These are phyloP conservation scores for Debaryomycetaceae sp. DNA, from an alignment of 1,139 yeast genomes.

Conservation along the genomic window DNA sequence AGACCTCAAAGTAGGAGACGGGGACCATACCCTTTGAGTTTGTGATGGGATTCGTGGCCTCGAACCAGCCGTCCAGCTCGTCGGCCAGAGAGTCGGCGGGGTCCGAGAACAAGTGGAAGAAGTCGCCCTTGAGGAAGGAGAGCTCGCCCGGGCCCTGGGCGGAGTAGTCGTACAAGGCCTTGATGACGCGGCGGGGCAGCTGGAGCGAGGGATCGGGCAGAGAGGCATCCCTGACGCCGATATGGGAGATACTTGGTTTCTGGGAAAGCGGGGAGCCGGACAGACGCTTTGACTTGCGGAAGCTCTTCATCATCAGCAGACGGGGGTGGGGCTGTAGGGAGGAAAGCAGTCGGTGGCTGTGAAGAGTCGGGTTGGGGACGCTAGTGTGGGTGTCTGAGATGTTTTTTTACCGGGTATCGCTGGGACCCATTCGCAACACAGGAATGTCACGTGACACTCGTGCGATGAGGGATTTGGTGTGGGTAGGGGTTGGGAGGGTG, in stretches of 20 bases:
- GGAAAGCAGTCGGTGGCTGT: too few relatives aligned
- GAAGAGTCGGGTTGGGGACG: too few relatives aligned
- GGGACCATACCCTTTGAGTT: constrained; percentile 82
- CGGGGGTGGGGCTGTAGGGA: too few relatives aligned
- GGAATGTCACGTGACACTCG: too few relatives aligned
- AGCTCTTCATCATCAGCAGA: constrained; percentile 27
- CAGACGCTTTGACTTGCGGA: constrained; percentile 33
- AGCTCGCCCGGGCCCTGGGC: constrained; percentile 82
- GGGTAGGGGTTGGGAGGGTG: too few relatives aligned
- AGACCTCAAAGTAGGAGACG: constrained; percentile 67
- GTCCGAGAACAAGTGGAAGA: constrained; percentile 67
- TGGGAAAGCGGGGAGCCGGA: constrained; percentile 23
- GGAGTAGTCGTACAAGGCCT: constrained; percentile 66
- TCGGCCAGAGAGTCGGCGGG: constrained; percentile 33
- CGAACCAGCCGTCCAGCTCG: constrained; percentile 52
- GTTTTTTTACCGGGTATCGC: too few relatives aligned
- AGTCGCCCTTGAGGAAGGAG: constrained; percentile 71
- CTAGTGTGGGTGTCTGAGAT: too few relatives aligned
- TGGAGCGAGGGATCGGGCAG: constrained; percentile 15
- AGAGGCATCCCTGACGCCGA: constrained; percentile 2
- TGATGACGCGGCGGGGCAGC: constrained; percentile 72
- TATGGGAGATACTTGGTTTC: too few relatives aligned
- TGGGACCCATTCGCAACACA: too few relatives aligned
- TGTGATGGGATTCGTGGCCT: constrained; percentile 80
- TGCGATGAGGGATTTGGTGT: too few relatives aligned